These are phyloP conservation scores for Botrytis cinerea DNA, from an alignment of 2,329 filamentous ascomycete genomes.

Conservation along the genomic window DNA sequence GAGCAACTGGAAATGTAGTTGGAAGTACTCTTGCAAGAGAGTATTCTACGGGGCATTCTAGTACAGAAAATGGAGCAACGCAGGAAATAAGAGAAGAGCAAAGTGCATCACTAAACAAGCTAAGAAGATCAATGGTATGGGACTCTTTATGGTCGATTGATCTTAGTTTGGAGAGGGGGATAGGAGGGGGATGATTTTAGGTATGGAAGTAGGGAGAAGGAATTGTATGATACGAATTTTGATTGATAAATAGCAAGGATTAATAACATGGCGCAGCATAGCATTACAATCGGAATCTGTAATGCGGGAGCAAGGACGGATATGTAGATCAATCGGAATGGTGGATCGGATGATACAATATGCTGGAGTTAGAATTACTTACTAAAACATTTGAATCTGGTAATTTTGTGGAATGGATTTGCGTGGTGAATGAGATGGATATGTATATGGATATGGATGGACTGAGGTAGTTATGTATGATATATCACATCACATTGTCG, in stretches of 20 bases:
- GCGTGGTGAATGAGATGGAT: neutral
- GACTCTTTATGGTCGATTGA: conserved; percentile 64
- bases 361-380: neutral
- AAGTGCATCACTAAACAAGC: conserved; percentile 43
- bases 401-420: neutral
- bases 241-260: neutral
- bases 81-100: conserved; percentile 25
- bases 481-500: neutral
- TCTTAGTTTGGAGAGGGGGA: conserved; percentile 54
- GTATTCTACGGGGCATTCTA: neutral
- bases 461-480: neutral
- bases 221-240: neutral
- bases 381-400: no score
- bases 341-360: neutral
- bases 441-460: neutral
- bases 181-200: conserved; percentile 9
- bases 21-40: neutral
- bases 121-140: conserved; percentile 56
- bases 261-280: neutral
- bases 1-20: neutral
- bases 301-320: neutral
- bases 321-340: neutral
- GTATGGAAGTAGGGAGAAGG: neutral
- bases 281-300: neutral
- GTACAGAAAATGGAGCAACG: conserved; percentile 5